Evolutionary conservation across 2,329 filamentous ascomycete species (phyloP).

Genomic region (Capronia coronata): DNA sequence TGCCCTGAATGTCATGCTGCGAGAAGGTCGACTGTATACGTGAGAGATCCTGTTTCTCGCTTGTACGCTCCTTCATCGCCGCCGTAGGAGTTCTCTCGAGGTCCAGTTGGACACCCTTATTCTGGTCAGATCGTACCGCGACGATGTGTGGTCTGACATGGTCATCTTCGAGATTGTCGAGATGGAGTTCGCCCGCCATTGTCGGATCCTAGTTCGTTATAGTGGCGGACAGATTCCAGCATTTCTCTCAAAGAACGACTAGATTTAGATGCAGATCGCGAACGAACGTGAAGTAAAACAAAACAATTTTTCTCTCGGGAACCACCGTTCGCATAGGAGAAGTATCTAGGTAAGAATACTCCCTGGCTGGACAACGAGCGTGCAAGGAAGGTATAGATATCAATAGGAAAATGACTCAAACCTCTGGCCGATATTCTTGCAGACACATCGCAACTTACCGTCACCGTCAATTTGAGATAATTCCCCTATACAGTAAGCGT

Average conservation of each 20-base stretch:
- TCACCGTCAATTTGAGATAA: background rate
- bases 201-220: background rate
- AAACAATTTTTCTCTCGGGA: background rate
- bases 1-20: slow-evolving; percentile 27
- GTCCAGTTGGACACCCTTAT: slow-evolving; percentile 3
- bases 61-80: slow-evolving; percentile 2
- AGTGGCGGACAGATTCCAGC: background rate
- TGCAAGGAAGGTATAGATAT: background rate
- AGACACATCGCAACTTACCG: slow-evolving; percentile 3
- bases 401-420: slow-evolving; percentile 12
- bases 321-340: too few species aligned
- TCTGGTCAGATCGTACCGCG: slow-evolving; percentile 6
- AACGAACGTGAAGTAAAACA: background rate
- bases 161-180: slow-evolving; percentile 15
- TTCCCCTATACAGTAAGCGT: slow-evolving; percentile 2
- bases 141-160: slow-evolving; percentile 1
- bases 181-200: slow-evolving; percentile 25
- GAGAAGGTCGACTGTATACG: slow-evolving; percentile 33
- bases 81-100: slow-evolving; percentile 13
- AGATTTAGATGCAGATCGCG: background rate
- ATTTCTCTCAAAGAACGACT: background rate
- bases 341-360: too few species aligned
- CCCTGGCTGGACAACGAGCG: too few species aligned
- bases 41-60: slow-evolving; percentile 27
- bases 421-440: too few species aligned